A percentile compares a stretch with the other conserved stretches of the same genome.
These are phyloP conservation scores for Aeschynomene evenia DNA, from an alignment of 306 rosid genomes.

Conservation along the genomic window DNA sequence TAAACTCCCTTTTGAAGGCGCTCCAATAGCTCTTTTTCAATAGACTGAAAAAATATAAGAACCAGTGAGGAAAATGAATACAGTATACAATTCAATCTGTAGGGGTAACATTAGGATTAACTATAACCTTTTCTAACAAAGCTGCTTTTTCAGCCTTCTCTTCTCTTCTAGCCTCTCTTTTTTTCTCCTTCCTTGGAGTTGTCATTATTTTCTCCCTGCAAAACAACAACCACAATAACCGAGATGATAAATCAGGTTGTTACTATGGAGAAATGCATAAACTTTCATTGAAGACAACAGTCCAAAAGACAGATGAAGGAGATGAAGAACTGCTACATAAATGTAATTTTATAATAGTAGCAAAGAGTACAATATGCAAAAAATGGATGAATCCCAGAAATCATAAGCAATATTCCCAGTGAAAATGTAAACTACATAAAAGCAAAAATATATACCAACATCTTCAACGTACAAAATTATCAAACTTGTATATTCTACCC, in stretches of 20 bases:
- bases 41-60: conserved; percentile 47
- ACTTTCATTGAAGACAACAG: background rate
- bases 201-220: conserved; percentile 87
- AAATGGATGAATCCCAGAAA: background rate
- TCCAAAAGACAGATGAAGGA: conserved; percentile 21
- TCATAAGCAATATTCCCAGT: background rate
- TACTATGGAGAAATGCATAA: conserved; percentile 2
- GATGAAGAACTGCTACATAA: background rate
- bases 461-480: background rate
- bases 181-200: conserved; percentile 74
- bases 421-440: background rate
- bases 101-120: conserved; percentile 16
- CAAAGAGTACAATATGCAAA: background rate
- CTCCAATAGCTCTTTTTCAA: conserved; percentile 71
- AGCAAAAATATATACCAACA: background rate
- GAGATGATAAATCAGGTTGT: conserved; percentile 15
- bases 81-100: conserved; percentile 3
- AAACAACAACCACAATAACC: background rate
- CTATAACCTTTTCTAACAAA: conserved; percentile 61
- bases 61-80: conserved; percentile 23
- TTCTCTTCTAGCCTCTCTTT: conserved; percentile 87
- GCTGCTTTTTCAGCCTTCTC: conserved; percentile 84
- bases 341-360: background rate
- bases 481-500: background rate
- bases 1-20: conserved; percentile 68